These are phyloP conservation scores for Candida ulmi DNA, from an alignment of 805 yeast genomes.

Conservation along the genomic window DNA sequence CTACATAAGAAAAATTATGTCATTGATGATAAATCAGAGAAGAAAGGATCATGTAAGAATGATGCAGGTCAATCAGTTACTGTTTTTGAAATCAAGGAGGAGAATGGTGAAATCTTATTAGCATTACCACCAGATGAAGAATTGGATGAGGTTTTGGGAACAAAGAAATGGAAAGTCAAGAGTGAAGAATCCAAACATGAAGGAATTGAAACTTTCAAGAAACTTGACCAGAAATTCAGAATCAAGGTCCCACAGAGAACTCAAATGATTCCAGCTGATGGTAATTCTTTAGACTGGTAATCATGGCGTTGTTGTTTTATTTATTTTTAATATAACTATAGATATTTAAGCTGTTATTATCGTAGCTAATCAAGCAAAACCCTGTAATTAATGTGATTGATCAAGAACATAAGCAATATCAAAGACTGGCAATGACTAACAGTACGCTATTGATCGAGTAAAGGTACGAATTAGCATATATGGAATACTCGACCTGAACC, in stretches of 20 bases:
- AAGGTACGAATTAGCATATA: no score
- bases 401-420: no score
- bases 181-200: constrained; percentile 17
- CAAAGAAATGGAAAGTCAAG: constrained; percentile 29
- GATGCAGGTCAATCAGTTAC: constrained; percentile 28
- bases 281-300: constrained; percentile 19
- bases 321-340: not conserved
- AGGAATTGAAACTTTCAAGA: constrained; percentile 10
- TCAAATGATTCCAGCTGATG: constrained; percentile 4
- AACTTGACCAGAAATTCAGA: constrained; percentile 18
- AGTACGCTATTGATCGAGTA: no score
- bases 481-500: no score
- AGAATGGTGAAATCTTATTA: constrained; percentile 24
- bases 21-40: constrained; percentile 18
- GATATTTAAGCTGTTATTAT: no score
- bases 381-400: no score
- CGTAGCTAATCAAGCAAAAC: no score
- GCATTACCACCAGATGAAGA: constrained; percentile 28
- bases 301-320: not conserved
- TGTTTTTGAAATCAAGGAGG: constrained; percentile 29
- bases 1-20: constrained; percentile 30
- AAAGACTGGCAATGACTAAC: no score
- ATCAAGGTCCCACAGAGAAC: constrained; percentile 21
- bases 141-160: constrained; percentile 29
- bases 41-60: constrained; percentile 27